phyloP scores from a whole-genome alignment of 768 basidiomycete genomes.

The Podaxis sp. region DNA sequence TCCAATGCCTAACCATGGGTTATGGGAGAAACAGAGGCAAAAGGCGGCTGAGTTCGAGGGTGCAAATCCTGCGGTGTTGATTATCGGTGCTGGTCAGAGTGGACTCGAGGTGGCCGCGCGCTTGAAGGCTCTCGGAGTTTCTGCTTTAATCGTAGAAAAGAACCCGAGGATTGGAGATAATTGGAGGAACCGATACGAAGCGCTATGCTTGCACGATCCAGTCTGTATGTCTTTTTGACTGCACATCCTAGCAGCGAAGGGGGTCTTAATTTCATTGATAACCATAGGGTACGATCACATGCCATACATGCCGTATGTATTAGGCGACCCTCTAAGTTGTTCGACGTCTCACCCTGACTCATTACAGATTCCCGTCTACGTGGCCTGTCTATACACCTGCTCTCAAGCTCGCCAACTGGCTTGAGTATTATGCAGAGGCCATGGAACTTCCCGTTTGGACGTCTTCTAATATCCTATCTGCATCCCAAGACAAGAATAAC shows the following conservation, averaged over 20 bases:
- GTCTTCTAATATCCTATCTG: slow-evolving; percentile 40
- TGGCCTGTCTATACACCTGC: slow-evolving; percentile 61
- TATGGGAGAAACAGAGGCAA: slow-evolving; percentile 44
- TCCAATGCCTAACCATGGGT: slow-evolving; percentile 41
- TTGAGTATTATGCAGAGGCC: slow-evolving; percentile 58
- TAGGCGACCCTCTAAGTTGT: background rate
- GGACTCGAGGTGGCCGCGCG: slow-evolving; percentile 63
- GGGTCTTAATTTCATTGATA: background rate
- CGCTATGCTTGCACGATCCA: slow-evolving; percentile 54
- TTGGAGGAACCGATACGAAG: slow-evolving; percentile 62
- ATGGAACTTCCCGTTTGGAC: slow-evolving; percentile 69
- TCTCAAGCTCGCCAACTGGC: slow-evolving; percentile 59
- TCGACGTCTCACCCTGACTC: background rate
- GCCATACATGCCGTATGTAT: slow-evolving; percentile 19
- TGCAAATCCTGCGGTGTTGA: slow-evolving; percentile 49
- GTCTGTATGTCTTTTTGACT: slow-evolving; percentile 45
- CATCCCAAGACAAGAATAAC: slow-evolving; percentile 34
- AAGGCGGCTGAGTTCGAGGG: slow-evolving; percentile 41
- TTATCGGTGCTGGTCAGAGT: slow-evolving; percentile 61
- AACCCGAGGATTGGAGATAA: slow-evolving; percentile 56
- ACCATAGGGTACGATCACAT: slow-evolving; percentile 32
- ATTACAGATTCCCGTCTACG: slow-evolving; percentile 51
- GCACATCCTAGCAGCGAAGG: background rate
- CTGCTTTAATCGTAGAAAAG: slow-evolving; percentile 56
- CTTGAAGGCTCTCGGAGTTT: slow-evolving; percentile 53